Conservation (phyloP, 2,329 filamentous ascomycete species). For the Verticillium tricorpus region DNA sequence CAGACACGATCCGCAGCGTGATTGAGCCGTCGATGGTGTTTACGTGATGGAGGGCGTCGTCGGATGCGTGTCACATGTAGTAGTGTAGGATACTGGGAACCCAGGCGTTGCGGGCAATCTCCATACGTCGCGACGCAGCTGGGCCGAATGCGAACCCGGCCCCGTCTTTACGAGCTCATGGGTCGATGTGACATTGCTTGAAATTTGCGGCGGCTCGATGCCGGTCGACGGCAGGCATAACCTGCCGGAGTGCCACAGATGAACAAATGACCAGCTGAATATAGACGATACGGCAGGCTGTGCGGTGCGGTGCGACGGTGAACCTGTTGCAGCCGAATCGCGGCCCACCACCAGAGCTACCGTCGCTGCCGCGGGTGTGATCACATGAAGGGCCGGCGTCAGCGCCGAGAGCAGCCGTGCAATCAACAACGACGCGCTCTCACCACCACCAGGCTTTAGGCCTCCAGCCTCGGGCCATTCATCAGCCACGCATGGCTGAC, state of each 20-base stretch:
- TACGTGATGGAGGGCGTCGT: not conserved
- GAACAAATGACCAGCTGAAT: not conserved
- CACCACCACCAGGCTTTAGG: too few relatives aligned
- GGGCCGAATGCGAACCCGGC: not conserved
- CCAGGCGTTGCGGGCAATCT: not conserved
- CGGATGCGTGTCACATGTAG: not conserved
- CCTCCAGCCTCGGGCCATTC: too few relatives aligned
- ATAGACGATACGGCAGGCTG: not conserved
- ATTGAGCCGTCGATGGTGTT: constrained; percentile 18
- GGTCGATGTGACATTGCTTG: not conserved
- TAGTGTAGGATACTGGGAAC: not conserved
- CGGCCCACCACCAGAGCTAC: too few relatives aligned
- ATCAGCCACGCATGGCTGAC: too few relatives aligned
- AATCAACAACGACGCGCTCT: too few relatives aligned
- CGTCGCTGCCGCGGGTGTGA: too few relatives aligned
- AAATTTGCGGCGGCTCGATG: not conserved
- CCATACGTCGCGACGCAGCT: not conserved
- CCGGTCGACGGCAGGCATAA: not conserved
- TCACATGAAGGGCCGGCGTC: too few relatives aligned
- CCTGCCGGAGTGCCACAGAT: not conserved
- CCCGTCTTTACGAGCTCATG: not conserved
- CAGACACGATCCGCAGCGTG: constrained; percentile 20
- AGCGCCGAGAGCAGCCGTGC: too few relatives aligned
- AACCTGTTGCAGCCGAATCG: not conserved
- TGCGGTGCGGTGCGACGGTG: not conserved